phyloP scores from a whole-genome alignment of 805 yeast species.

The Yamadazyma kitorensis region DNA sequence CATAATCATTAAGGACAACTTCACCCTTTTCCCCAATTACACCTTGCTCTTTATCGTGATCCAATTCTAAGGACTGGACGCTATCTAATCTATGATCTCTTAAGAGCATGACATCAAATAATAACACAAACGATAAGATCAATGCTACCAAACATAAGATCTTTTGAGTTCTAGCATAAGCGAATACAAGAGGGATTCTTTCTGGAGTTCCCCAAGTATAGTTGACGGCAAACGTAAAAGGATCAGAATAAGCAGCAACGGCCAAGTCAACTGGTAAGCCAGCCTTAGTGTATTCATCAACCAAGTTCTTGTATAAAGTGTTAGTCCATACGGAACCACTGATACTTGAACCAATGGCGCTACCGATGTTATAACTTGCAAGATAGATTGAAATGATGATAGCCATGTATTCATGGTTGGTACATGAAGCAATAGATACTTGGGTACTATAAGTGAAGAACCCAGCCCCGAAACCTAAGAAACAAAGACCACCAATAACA shows the following conservation, averaged over 20 bases:
- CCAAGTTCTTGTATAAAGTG: conserved; percentile 45
- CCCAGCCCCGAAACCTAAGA: conserved; percentile 73
- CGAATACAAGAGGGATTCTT: conserved; percentile 53
- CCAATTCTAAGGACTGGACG: conserved; percentile 26
- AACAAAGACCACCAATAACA: conserved; percentile 60
- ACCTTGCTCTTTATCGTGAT: conserved; percentile 15
- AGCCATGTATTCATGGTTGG: conserved; percentile 64
- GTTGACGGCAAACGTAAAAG: conserved; percentile 45
- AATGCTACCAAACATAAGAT: conserved; percentile 55
- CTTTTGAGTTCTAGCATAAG: conserved; percentile 60
- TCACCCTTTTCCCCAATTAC: conserved; percentile 17
- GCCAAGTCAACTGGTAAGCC: conserved; percentile 28
- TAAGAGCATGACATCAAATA: conserved; percentile 45
- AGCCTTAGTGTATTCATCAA: conserved; percentile 23
- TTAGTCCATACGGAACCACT: conserved; percentile 76
- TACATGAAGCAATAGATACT: conserved; percentile 56
- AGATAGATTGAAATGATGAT: conserved; percentile 55
- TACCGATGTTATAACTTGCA: conserved; percentile 59
- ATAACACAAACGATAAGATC: conserved; percentile 52
- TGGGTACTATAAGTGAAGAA: conserved; percentile 66
- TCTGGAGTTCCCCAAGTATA: conserved; percentile 64
- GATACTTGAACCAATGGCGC: conserved; percentile 60
- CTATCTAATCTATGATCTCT: conserved; percentile 49
- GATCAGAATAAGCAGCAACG: conserved; percentile 34
- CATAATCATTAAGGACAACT: conserved; percentile 23